These are phyloP conservation scores for Alternaria ventricosa DNA, from an alignment of 2,329 filamentous ascomycete genomes.

Conservation along the genomic window DNA sequence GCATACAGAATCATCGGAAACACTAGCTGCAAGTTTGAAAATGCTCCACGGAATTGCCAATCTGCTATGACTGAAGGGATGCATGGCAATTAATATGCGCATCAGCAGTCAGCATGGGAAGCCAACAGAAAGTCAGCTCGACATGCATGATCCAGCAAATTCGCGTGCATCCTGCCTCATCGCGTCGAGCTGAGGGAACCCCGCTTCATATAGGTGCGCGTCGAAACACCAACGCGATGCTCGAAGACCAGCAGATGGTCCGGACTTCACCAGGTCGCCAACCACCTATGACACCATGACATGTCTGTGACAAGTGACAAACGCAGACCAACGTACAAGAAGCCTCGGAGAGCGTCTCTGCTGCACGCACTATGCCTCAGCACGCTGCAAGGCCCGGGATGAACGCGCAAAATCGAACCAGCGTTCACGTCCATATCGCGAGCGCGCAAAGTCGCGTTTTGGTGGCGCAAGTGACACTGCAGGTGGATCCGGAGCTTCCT, in stretches of 20 bases:
- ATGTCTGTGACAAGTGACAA: background rate
- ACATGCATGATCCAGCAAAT: conserved; percentile 9
- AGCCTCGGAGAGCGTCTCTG: background rate
- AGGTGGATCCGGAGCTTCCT: background rate
- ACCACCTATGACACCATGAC: conserved; percentile 8
- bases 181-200: conserved; percentile 25
- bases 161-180: conserved; percentile 36
- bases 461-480: conserved; percentile 7
- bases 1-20: background rate
- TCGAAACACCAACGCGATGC: conserved; percentile 27
- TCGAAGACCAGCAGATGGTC: conserved; percentile 10
- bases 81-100: background rate
- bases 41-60: background rate
- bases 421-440: conserved; percentile 6
- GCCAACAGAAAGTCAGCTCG: conserved; percentile 1
- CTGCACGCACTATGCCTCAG: conserved; percentile 2
- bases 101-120: conserved; percentile 6
- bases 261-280: background rate
- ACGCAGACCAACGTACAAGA: background rate
- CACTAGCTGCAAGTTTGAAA: background rate
- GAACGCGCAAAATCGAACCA: conserved; percentile 11
- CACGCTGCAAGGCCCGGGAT: conserved; percentile 16
- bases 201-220: conserved; percentile 21
- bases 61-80: background rate
- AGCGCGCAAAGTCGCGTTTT: conserved; percentile 4